Percentiles rank a stretch among this genome's conserved stretches.
phyloP scores from a whole-genome alignment of 331 rosid species.

The Rosa hybrid region DNA sequence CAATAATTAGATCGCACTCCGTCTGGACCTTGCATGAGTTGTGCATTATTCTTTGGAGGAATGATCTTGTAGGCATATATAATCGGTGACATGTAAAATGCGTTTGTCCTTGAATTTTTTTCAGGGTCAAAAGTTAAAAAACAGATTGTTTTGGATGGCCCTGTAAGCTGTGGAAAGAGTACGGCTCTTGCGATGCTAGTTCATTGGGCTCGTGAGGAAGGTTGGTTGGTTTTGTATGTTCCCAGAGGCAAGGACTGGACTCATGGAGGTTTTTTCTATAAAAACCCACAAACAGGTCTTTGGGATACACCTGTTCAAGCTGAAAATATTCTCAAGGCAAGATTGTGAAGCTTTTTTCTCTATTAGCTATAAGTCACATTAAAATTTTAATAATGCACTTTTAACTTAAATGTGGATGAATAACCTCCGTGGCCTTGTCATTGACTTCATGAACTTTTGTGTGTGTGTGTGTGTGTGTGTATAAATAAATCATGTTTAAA shows the following conservation, averaged over 20 bases:
- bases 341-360: conserved; percentile 17
- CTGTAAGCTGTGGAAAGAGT: conserved; percentile 90
- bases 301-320: conserved; percentile 99
- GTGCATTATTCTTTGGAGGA: neutral
- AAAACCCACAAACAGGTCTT: conserved; percentile 64
- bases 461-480: neutral
- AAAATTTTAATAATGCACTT: neutral
- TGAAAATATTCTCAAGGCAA: conserved; percentile 74
- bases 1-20: neutral
- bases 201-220: conserved; percentile 98
- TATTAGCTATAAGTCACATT: neutral
- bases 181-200: conserved; percentile 90
- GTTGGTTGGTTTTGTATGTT: conserved; percentile 93
- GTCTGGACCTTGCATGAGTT: neutral
- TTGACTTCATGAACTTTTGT: neutral
- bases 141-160: conserved; percentile 91
- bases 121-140: conserved; percentile 68
- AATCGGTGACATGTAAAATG: conserved; percentile 11
- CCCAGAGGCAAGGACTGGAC: conserved; percentile 87
- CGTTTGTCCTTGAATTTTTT: conserved; percentile 18
- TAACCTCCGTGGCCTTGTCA: neutral
- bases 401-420: neutral
- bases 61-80: neutral
- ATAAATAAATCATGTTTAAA: neutral
- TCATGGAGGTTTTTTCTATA: conserved; percentile 82